A percentile compares a stretch with the other conserved stretches of the same genome.
phyloP scores from a whole-genome alignment of 495 filamentous ascomycete species.

The Aspergillus saccharolyticus region DNA sequence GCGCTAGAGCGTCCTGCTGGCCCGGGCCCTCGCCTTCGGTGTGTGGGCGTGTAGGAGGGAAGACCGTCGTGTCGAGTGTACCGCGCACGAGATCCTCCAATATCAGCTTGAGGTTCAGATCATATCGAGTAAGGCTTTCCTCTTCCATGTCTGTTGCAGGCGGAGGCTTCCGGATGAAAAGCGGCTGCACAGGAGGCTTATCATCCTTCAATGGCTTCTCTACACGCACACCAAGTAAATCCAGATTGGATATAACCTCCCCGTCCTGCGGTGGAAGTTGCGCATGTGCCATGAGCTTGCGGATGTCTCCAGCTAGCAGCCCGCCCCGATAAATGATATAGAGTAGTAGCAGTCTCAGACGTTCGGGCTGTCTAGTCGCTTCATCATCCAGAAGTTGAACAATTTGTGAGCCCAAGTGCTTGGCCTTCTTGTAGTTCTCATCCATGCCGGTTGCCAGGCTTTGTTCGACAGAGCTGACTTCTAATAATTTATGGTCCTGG shows the following conservation, averaged over 20 bases:
- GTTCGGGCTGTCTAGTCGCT: slow-evolving; percentile 59
- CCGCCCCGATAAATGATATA: slow-evolving; percentile 87
- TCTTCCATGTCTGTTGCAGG: slow-evolving; percentile 43
- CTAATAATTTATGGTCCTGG: slow-evolving; percentile 73
- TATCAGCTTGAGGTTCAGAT: slow-evolving; percentile 55
- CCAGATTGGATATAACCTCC: slow-evolving; percentile 69
- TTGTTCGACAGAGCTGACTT: slow-evolving; percentile 82
- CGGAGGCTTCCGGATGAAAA: slow-evolving; percentile 61
- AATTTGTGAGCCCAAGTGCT: slow-evolving; percentile 78
- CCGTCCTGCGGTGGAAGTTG: slow-evolving; percentile 68
- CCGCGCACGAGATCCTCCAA: slow-evolving; percentile 62
- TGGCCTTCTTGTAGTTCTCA: slow-evolving; percentile 86
- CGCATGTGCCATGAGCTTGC: slow-evolving; percentile 80
- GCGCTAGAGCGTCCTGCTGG: slow-evolving; percentile 52
- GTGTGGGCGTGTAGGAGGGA: slow-evolving; percentile 79
- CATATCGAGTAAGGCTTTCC: slow-evolving; percentile 48
- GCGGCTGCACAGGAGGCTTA: slow-evolving; percentile 54
- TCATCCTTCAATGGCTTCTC: slow-evolving; percentile 72
- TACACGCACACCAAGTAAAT: slow-evolving; percentile 72
- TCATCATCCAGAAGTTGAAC: slow-evolving; percentile 84
- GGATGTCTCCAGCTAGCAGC: slow-evolving; percentile 78
- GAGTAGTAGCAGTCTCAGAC: slow-evolving; percentile 76
- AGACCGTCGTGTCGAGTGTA: slow-evolving; percentile 52
- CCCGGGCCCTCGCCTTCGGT: slow-evolving; percentile 57
- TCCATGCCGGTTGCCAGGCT: slow-evolving; percentile 87